Evolutionary conservation across 306 rosid species (phyloP), one percentile per base, ranked within the genome.

Genomic region (barrel medic (Medicago truncatula)): DNA sequence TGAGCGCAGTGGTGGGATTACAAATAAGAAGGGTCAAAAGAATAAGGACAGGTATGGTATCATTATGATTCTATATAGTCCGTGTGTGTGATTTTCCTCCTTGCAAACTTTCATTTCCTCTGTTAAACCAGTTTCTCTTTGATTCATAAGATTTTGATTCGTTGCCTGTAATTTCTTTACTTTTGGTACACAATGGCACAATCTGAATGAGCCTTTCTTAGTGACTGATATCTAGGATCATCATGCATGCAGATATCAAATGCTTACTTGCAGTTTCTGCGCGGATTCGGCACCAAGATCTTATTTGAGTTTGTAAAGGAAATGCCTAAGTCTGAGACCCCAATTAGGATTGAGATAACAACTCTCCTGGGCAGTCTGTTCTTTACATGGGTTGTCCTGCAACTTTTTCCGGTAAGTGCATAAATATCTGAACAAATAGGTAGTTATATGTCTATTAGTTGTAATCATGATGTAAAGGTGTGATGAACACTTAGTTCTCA

Each of bases 1-100:
- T 47, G 97, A 96, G 83, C 99, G 99, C 83, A 92, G 84, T 70
- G 99, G 99, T 52, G 97, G 97, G 76, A 76, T 86, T 71, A 77
- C 87, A 54, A 92, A 76, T 85, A 96, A 90, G 96, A 95, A 87
- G 89, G 79, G 76, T 76, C 91, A 86, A 78, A 96, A 82, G 89
- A 96, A 88, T 85, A 72, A 69, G 76, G 88, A 83, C 84, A 92
- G 86, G 99, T 96, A 92, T 69, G 86, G 46, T 49, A 54, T 78
- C 39, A 14, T 17, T 14, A 56, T 73, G 31, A 59, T 70, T 79
- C 46, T 71, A 61, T 78, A 14, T 49, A 54, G 38, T 72, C 72
- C 75, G 50, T 76, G 43, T 15, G 25, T 50, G 66, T 89, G 13
- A 60, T 70, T 63, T 9, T 49, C 61, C 60, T 74, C 72, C 53